Evolutionary conservation across 768 basidiomycete genomes (phyloP), one percentile per base, ranked within the genome.

Genomic region (Podaxis sp.): DNA sequence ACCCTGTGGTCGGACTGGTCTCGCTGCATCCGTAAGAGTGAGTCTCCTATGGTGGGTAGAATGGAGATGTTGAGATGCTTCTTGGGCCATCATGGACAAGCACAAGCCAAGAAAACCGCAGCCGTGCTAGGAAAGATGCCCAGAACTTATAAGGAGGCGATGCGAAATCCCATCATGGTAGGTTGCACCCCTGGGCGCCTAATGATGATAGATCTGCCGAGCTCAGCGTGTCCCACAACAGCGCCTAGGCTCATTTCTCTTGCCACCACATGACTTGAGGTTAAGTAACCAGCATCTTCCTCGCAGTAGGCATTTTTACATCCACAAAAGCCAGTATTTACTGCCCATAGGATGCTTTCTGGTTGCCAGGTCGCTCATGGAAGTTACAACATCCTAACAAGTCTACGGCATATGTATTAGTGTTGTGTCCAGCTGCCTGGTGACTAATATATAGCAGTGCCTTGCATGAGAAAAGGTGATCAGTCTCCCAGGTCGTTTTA

Each of bases 131-230:
- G n/a, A n/a, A 3, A 36, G 50, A 36, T 18, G 27, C 35, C 18
- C 44, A 32, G 7, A 36, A 50, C 46, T 53, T 53, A 53, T 44
- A 32, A 25, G 3, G 13, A 6, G 37, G 58, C 23, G 50, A 51
- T 53, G 59, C 47, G 28, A 35, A 52, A 44, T 53, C 58, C 40
- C 56, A 40, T 44, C 38, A 42, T 52, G 50, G 58, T 27, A n/a
- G 35, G 32, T 1, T 4, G 27, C 9, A 35, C 37, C 50, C 27
- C 42, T 52, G 51, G 28, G 51, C 51, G 51, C 36, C 51, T 32
- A 53, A 21, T 21, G 9, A 2, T 13, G 13, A 37, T 28, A 13
- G 16, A 7, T 32, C 14, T 42, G 37, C 36, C 54, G 38, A 23
- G 32, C 28, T 27, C 27, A 5, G 4, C n/a, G 4, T 4, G 50